Evolutionary conservation across 176 grass and related monocot genomes (phyloP).

Genomic region (Guadua angustifolia): DNA sequence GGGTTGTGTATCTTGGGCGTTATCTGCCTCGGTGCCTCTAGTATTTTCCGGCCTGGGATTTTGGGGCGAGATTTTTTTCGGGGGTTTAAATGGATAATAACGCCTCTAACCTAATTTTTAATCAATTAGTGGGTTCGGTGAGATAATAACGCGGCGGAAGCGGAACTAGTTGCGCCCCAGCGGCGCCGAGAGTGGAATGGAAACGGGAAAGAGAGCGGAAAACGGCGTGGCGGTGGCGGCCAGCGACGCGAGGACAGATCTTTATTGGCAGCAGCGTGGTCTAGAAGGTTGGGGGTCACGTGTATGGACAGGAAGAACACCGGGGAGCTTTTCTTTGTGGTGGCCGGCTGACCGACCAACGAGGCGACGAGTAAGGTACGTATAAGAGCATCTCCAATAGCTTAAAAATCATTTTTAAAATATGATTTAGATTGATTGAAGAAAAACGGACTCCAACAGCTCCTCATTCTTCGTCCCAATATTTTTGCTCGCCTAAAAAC

Average conservation of each 20-base stretch:
- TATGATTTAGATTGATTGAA: too few species aligned
- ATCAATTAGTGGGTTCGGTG: neutral
- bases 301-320: too few species aligned
- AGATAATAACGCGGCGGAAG: neutral
- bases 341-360: too few species aligned
- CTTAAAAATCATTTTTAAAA: too few species aligned
- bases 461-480: too few species aligned
- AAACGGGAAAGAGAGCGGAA: neutral
- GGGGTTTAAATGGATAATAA: slow-evolving; percentile 35
- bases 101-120: neutral
- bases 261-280: neutral
- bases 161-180: too few species aligned
- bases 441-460: too few species aligned
- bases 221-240: neutral
- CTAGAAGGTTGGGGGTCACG: neutral
- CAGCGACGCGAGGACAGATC: neutral
- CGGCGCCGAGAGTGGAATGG: slow-evolving; percentile 4
- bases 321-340: neutral
- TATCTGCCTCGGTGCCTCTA: neutral
- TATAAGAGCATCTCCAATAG: too few species aligned
- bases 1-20: too few species aligned
- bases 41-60: neutral
- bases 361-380: too few species aligned
- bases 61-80: slow-evolving; percentile 11
- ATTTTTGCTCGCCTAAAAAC: too few species aligned